These are phyloP conservation scores for Solanum bukasovii DNA, from an alignment of 257 asterid species.

Conservation along the genomic window DNA sequence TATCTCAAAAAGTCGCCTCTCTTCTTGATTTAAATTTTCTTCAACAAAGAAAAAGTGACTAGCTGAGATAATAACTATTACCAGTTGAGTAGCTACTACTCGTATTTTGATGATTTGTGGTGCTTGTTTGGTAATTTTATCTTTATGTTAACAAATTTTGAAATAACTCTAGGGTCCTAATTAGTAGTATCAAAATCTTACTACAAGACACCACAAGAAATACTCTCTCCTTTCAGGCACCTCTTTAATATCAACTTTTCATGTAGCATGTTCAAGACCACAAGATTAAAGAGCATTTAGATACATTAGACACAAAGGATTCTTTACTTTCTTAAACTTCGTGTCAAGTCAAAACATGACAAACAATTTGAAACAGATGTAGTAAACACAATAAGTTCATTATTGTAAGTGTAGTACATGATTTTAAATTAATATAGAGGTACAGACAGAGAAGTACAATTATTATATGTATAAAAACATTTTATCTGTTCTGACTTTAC, in stretches of 20 bases:
- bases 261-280: neutral
- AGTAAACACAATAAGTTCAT: neutral
- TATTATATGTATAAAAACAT: neutral
- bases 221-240: neutral
- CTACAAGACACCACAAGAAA: neutral
- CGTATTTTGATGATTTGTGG: neutral
- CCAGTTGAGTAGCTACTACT: neutral
- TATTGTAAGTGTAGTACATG: neutral
- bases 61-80: neutral
- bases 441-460: constrained; percentile 4
- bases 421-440: constrained; percentile 1
- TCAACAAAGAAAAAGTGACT: neutral
- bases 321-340: neutral
- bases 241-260: neutral
- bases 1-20: neutral
- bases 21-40: neutral
- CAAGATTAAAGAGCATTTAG: too few species aligned
- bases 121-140: neutral
- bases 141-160: neutral
- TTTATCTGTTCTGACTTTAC: neutral
- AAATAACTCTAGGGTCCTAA: neutral
- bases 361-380: neutral
- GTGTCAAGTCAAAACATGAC: neutral
- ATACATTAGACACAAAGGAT: neutral
- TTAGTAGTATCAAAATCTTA: neutral